Evolutionary conservation across 371 early-diverging fungal genomes (phyloP), one percentile per base, ranked within the genome.

Genomic region (Circinella minor): DNA sequence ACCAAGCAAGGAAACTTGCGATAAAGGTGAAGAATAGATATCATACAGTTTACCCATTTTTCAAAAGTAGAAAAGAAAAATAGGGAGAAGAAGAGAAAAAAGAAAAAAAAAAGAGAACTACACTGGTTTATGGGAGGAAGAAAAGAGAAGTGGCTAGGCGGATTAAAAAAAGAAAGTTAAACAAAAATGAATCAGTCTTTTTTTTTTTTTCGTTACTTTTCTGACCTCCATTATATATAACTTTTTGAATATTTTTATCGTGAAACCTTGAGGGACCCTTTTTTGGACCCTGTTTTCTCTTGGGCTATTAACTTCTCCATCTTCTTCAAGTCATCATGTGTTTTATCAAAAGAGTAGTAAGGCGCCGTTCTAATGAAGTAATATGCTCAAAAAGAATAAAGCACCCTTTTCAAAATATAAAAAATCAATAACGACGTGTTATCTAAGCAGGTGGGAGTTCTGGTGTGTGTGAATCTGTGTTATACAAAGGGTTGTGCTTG

Each of bases 1-100:
- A 11, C 93, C 92, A 9, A 94, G 77, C n/a, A 93, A 77, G 27
- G 88, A 67, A 39, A 94, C 85, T 70, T 94, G 94, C 37, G 83
- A 76, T 72, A 91, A 65, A 0, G 92, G 88, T n/a, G 86, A 55
- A 47, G 60, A 14, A 17, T 67, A 60, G 15, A 61, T 60, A 36
- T 60, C 49, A 37, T 61, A 67, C 14, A 67, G 48, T 51, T 14
- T 47, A 61, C 68, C 61, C 68, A 67, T 67, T 36, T 34, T 13
- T 34, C 9, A 57, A 7, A 57, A 57, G 57, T 57, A 6, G 27
- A 57, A 57, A 57, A 57, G 27, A 57, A 13, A 15, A 36, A 54
- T 43, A 39, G 57, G 65, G 20, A 17, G 49, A 38, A 36, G 18
- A 18, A 27, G 20, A 67, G 47, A 67, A 49, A 15, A 61, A 46